Percentiles rank a stretch among this genome's conserved stretches.
phyloP scores from a whole-genome alignment of 208 protist species.

The Acanthamoeba royreba region DNA sequence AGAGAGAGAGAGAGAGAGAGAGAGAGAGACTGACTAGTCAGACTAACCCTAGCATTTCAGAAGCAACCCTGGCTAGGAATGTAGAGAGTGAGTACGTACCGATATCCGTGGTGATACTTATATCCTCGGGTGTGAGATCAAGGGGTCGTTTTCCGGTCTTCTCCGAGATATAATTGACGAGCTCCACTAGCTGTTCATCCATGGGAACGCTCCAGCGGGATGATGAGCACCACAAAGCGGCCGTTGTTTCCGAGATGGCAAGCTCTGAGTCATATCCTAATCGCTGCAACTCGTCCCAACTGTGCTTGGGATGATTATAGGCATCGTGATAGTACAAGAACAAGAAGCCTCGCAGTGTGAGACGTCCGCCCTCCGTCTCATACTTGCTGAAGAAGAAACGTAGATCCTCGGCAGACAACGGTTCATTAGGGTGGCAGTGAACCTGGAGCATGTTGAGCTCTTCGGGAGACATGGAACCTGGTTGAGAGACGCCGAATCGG shows the following conservation, averaged over 20 bases:
- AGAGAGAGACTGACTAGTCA: too few relatives aligned
- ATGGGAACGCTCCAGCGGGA: background rate
- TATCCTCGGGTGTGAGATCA: background rate
- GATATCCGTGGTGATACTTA: background rate
- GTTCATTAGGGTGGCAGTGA: constrained; percentile 8
- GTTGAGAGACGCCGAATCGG: background rate
- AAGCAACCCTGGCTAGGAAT: too few relatives aligned
- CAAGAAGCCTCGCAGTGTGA: constrained; percentile 23
- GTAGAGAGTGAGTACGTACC: background rate
- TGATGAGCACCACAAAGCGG: background rate
- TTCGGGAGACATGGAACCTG: background rate
- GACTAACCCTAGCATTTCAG: too few relatives aligned
- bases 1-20: too few relatives aligned
- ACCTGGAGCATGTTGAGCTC: constrained; percentile 38
- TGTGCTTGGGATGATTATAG: constrained; percentile 26
- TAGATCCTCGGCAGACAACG: background rate
- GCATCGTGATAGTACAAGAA: background rate
- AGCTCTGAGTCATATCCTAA: background rate
- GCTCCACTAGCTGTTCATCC: constrained; percentile 34
- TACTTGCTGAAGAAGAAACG: background rate
- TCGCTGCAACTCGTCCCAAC: constrained; percentile 10
- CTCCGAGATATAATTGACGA: constrained; percentile 15
- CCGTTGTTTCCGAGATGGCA: background rate
- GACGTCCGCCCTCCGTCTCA: background rate
- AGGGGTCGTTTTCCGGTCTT: background rate